phyloP scores from a whole-genome alignment of 2,329 filamentous ascomycete species.

The Xenosphaeropsis pyriputrescens region DNA sequence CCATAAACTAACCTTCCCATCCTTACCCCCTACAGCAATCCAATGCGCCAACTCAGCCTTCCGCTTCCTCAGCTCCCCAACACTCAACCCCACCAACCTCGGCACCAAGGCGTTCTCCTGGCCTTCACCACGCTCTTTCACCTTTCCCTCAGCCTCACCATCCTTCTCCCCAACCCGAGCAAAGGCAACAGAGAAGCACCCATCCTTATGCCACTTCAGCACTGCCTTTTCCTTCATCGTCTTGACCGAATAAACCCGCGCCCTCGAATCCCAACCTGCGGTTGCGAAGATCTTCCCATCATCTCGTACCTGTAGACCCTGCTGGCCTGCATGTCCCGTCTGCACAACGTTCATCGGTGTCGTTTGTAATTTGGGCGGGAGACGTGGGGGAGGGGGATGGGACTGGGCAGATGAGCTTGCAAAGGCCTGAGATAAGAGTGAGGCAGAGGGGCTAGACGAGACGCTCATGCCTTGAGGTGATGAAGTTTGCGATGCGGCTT shows the following conservation, averaged over 20 bases:
- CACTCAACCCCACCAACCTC: constrained; percentile 23
- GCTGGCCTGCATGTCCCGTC: constrained; percentile 85
- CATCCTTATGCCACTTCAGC: constrained; percentile 84
- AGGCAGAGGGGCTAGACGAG: not conserved
- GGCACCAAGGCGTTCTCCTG: constrained; percentile 5
- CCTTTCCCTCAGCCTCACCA: constrained; percentile 1
- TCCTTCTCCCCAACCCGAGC: constrained; percentile 24
- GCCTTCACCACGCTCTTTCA: not conserved
- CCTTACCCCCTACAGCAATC: constrained; percentile 82
- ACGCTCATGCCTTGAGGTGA: not conserved
- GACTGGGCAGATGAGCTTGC: not conserved
- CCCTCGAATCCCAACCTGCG: constrained; percentile 77
- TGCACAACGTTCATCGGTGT: constrained; percentile 44
- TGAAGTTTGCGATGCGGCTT: constrained; percentile 1
- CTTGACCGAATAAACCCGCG: constrained; percentile 69
- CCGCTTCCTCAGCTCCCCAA: constrained; percentile 47
- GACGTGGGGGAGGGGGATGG: not conserved
- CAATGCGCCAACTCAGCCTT: constrained; percentile 66
- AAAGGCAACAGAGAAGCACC: constrained; percentile 73
- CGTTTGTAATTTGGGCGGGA: constrained; percentile 2
- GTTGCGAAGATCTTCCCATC: constrained; percentile 80
- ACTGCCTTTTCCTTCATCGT: constrained; percentile 80
- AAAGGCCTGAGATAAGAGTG: not conserved
- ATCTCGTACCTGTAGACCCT: constrained; percentile 60
- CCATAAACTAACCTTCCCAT: constrained; percentile 92